These are phyloP conservation scores for Davidsoniella eucalypti DNA, from an alignment of 2,329 filamentous ascomycete species.

Conservation along the genomic window DNA sequence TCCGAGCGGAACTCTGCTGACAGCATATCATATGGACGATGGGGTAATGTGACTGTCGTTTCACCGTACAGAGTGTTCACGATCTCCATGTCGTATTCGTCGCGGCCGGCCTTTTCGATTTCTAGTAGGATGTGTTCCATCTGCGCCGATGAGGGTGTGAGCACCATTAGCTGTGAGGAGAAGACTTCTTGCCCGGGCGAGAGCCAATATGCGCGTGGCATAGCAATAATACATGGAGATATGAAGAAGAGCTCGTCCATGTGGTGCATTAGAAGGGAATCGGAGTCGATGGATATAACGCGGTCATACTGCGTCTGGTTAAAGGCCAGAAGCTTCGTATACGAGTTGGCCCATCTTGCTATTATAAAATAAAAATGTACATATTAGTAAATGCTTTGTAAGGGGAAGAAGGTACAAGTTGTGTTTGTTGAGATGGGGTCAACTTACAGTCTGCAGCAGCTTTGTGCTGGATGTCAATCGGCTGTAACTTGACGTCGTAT, in stretches of 20 bases:
- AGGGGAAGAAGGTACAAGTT: not conserved
- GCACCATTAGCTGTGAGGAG: conserved; percentile 45
- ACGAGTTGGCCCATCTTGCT: conserved; percentile 42
- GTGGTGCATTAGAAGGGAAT: conserved; percentile 39
- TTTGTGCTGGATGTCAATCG: conserved; percentile 23
- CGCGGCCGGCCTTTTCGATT: conserved; percentile 15
- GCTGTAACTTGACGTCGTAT: conserved; percentile 25
- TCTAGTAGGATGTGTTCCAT: conserved; percentile 21
- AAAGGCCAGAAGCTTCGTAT: conserved; percentile 52
- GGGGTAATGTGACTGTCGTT: conserved; percentile 43
- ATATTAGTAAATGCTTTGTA: not conserved
- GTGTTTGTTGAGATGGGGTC: not conserved
- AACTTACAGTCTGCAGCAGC: conserved; percentile 20
- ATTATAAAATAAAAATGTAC: not conserved
- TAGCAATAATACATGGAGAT: conserved; percentile 40
- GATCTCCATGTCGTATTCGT: conserved; percentile 50
- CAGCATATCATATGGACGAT: conserved; percentile 44
- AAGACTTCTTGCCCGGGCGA: conserved; percentile 35
- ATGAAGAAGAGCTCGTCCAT: conserved; percentile 56
- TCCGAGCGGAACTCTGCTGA: conserved; percentile 42
- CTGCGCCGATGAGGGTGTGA: conserved; percentile 39
- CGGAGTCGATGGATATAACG: conserved; percentile 37
- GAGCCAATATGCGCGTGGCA: conserved; percentile 57
- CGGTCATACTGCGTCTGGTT: conserved; percentile 44
- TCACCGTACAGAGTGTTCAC: conserved; percentile 44